Evolutionary conservation across 1,284 basidiomycete genomes (phyloP), one percentile per base, ranked within the genome.

Genomic region (Malassezia restricta): DNA sequence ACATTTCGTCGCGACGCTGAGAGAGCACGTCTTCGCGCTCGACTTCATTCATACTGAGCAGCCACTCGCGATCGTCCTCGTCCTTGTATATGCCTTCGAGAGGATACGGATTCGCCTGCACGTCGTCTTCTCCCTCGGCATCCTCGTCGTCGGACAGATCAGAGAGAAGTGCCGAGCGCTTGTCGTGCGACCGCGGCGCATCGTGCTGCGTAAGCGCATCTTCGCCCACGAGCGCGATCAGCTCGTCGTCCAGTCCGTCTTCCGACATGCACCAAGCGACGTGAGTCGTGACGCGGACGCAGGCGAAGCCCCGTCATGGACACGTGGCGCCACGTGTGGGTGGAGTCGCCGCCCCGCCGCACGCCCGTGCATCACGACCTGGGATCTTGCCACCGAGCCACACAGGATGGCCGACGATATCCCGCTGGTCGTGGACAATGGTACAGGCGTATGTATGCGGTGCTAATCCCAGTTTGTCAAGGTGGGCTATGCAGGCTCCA

Each of bases 351-450:
- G 39, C 11, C 20, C 20, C 11, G 8, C 20, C 3, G 3, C n/a
- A 41, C 37, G 46, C 37, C 44, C 32, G 30, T 49, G 47, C 46
- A 38, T 47, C 42, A 24, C 39, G 39, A 8, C 43, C 29, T 11
- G 14, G 28, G 38, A 20, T 12, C 33, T 14, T 27, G 30, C 28
- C n/a, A 15, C 27, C 45, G 24, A 17, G 45, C 39, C 14, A 24
- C 32, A 31, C 37, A 47, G 5, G 20, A 74, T 73, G 73, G 68
- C 62, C 32, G 70, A 74, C 47, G 51, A 60, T 47, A 72, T 79
- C 31, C 92, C 91, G 43, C 78, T 96, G 59, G 90, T 96, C 51
- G 88, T 96, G 47, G 91, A 96, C 74, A 95, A 95, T 66, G 92
- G 92, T 74, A 96, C 92, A 46, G 92, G 91, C 58, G 90, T 92